These are phyloP conservation scores for Pichia sp. DNA, from an alignment of 1,139 yeast species.

Conservation along the genomic window DNA sequence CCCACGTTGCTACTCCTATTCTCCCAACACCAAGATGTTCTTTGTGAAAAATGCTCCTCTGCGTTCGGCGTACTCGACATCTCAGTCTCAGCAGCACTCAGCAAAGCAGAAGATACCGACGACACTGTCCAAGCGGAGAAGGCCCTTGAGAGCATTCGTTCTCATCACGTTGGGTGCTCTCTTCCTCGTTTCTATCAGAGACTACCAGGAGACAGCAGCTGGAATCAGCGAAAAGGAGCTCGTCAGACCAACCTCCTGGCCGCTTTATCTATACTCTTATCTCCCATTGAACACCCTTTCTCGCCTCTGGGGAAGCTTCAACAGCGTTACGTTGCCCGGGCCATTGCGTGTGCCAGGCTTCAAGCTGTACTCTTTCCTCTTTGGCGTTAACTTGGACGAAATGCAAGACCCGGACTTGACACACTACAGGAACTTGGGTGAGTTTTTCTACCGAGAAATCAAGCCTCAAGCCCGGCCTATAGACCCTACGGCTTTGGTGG, in stretches of 20 bases:
- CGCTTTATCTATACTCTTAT: conserved; percentile 81
- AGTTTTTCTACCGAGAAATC: conserved; percentile 83
- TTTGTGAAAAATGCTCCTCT: neutral
- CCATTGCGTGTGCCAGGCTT: conserved; percentile 87
- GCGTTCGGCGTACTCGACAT: neutral
- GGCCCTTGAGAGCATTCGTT: conserved; percentile 14
- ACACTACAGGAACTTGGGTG: conserved; percentile 75
- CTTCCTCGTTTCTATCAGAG: conserved; percentile 18
- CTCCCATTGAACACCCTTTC: conserved; percentile 89
- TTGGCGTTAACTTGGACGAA: conserved; percentile 88
- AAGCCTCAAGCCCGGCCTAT: conserved; percentile 79
- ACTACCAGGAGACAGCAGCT: conserved; percentile 14
- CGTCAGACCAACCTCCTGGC: conserved; percentile 74
- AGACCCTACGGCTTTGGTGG: conserved; percentile 56
- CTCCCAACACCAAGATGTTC: conserved; percentile 2
- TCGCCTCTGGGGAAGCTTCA: conserved; percentile 90
- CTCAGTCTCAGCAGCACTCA: neutral
- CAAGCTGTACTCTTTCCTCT: conserved; percentile 67
- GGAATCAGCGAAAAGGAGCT: conserved; percentile 36
- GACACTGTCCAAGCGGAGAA: conserved; percentile 3
- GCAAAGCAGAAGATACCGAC: neutral
- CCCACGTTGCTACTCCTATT: neutral
- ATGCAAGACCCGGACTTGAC: conserved; percentile 78
- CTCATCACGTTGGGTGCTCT: conserved; percentile 18
- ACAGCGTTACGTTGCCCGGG: conserved; percentile 76